phyloP scores from a whole-genome alignment of 2,329 filamentous ascomycete species.

The Diatrype stigma region DNA sequence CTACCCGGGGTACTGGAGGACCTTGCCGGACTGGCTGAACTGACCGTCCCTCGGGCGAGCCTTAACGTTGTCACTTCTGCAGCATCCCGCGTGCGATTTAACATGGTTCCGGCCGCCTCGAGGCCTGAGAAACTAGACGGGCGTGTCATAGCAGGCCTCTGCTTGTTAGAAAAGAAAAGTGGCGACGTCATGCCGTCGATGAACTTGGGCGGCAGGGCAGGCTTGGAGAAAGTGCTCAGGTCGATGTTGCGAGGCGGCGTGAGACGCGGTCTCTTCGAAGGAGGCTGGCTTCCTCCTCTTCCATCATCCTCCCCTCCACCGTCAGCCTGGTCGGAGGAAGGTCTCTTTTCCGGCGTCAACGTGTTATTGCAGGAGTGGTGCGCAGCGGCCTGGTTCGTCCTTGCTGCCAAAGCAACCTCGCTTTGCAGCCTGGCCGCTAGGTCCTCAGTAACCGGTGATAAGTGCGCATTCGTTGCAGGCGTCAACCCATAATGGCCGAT shows the following conservation, averaged over 20 bases:
- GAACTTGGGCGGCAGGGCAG: conserved; percentile 22
- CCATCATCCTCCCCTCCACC: conserved; percentile 4
- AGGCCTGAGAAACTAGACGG: conserved; percentile 35
- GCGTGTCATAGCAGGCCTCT: conserved; percentile 32
- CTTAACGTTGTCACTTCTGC: conserved; percentile 51
- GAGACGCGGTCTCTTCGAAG: conserved; percentile 43
- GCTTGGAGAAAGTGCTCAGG: conserved; percentile 30
- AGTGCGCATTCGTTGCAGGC: conserved; percentile 14
- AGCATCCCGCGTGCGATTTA: conserved; percentile 42
- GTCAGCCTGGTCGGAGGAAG: conserved; percentile 13
- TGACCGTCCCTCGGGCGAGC: conserved; percentile 50
- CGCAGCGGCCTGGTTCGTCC: conserved; percentile 7
- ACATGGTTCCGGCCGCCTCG: conserved; percentile 43
- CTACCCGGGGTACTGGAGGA: conserved; percentile 50
- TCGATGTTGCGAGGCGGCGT: conserved; percentile 42
- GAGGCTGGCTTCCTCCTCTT: conserved; percentile 16
- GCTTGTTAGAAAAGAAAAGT: conserved; percentile 48
- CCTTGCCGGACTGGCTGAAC: conserved; percentile 41
- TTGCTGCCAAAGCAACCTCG: conserved; percentile 10
- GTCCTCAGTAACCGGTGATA: conserved; percentile 14
- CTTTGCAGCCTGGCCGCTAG: conserved; percentile 9
- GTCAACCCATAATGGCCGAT: conserved; percentile 27
- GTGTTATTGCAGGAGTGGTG: conserved; percentile 13
- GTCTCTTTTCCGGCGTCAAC: conserved; percentile 16
- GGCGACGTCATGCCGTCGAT: conserved; percentile 43